Conservation (phyloP, 2,329 filamentous ascomycete genomes). For the Bimuria novae-zelandiae region DNA sequence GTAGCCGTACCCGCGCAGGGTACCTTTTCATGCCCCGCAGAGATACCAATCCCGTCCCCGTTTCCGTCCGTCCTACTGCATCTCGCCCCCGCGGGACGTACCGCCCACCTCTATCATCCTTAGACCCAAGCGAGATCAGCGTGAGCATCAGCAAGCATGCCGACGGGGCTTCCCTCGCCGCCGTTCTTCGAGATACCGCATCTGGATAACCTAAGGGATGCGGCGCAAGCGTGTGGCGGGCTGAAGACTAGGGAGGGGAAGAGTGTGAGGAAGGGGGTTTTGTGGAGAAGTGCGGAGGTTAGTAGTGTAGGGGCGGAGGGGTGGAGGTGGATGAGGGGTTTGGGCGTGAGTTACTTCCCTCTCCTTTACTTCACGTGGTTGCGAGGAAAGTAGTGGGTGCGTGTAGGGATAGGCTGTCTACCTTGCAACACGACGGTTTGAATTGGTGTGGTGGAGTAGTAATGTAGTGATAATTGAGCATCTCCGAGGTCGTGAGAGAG, state of each 20-base stretch:
- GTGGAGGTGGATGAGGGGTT: conserved; percentile 36
- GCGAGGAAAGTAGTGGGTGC: not conserved
- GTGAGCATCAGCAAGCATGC: not conserved
- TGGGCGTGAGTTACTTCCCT: conserved; percentile 47
- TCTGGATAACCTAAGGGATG: conserved; percentile 44
- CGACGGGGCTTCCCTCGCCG: conserved; percentile 17
- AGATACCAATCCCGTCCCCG: no score
- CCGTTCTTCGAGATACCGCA: conserved; percentile 43
- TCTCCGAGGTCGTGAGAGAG: no score
- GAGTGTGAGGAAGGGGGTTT: conserved; percentile 55
- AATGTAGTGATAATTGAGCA: no score
- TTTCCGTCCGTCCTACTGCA: no score
- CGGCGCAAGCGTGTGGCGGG: conserved; percentile 25
- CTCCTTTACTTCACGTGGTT: not conserved
- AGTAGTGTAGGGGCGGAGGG: conserved; percentile 24
- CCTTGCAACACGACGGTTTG: no score
- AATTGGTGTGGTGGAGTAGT: no score
- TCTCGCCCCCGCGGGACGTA: not conserved
- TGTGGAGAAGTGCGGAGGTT: conserved; percentile 73
- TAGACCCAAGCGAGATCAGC: no score
- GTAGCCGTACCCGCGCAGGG: no score
- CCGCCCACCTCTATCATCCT: no score
- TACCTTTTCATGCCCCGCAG: no score
- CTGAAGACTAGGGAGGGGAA: conserved; percentile 37
- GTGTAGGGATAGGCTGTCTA: no score